Conservation (phyloP, 2,329 filamentous ascomycete species). For the Aspergillus chevalieri region DNA sequence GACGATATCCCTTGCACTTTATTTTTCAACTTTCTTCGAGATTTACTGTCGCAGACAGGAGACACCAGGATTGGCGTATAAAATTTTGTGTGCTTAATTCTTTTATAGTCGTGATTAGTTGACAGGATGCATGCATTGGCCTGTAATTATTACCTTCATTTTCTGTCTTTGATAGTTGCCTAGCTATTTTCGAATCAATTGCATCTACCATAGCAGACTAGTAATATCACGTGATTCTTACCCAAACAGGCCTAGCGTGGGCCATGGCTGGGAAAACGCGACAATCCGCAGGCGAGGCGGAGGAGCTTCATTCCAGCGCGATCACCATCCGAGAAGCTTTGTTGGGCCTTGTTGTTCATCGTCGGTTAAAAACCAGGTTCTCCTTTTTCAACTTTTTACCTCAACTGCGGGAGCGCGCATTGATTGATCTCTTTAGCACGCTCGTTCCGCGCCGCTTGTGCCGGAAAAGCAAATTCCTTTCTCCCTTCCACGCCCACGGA, state of each 20-base stretch:
- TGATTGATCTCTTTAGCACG: neutral
- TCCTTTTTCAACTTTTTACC: too few relatives aligned
- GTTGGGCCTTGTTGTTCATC: too few relatives aligned
- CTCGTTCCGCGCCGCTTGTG: neutral
- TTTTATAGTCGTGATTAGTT: slow-evolving; percentile 13
- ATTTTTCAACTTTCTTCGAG: neutral
- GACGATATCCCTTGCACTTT: slow-evolving; percentile 8
- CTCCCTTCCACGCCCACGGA: neutral
- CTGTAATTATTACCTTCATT: slow-evolving; percentile 1
- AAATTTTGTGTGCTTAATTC: slow-evolving; percentile 13
- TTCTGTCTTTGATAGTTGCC: neutral
- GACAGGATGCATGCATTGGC: slow-evolving; percentile 11
- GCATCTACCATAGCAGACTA: neutral
- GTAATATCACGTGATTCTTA: slow-evolving; percentile 18
- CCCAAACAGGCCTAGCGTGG: slow-evolving; percentile 22
- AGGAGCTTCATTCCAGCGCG: slow-evolving; percentile 17
- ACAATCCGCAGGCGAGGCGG: slow-evolving; percentile 9
- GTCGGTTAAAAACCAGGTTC: too few relatives aligned
- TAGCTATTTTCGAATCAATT: neutral
- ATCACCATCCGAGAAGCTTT: slow-evolving; percentile 12
- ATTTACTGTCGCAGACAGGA: neutral
- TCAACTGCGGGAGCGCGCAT: too few relatives aligned
- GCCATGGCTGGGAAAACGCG: slow-evolving; percentile 25
- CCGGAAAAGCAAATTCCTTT: neutral
- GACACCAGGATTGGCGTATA: slow-evolving; percentile 14